Evolutionary conservation across 1,284 basidiomycete species (phyloP), one percentile per base, ranked within the genome.

Genomic region (Cryptococcus jaspeensis): DNA sequence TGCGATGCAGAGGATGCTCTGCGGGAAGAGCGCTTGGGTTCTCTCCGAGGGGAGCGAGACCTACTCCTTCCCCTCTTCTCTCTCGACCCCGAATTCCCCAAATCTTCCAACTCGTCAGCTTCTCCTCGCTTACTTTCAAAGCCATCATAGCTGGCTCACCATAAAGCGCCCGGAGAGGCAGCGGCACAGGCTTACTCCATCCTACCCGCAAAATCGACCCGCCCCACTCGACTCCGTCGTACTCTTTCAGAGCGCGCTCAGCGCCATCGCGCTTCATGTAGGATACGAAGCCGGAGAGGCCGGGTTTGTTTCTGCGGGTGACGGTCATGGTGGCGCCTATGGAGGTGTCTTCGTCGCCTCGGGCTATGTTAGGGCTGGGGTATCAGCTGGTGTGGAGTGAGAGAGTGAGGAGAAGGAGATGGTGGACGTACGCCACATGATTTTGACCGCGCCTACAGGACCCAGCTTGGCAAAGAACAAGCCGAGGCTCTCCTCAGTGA

Each of bases 161-260:
- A 78, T 89, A 96, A 63, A 88, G 80, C 1, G 93, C 83, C 69
- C 86, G 86, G 0, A 82, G 78, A 15, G 89, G 92, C 51, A 95
- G 80, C 7, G 91, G 87, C 16, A 98, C 90, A 2, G 91, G 88
- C 75, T 97, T 98, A 66, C 93, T 94, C 94, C 95, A 99, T 18
- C 92, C 90, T 15, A 94, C 88, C 25, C 89, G 83, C 18, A 99
- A 78, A 23, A 89, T 74, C 39, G 82, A 87, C 0, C 92, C 93
- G 56, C 88, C 89, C 93, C 93, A 98, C 49, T 92, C 89, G 58
- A 87, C 86, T 0, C 93, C 93, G 67, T 98, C 94, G 50, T 90
- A 84, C 69, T 94, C 87, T 22, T 87, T 85, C 18, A 95, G 80
- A 2, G 93, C 94, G 38, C 77, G 79, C 71, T 98, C 93, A 2